A percentile compares a stretch with the other conserved stretches of the same genome.
Conservation (phyloP, 495 filamentous ascomycete genomes). For the Xylaria sp. region DNA sequence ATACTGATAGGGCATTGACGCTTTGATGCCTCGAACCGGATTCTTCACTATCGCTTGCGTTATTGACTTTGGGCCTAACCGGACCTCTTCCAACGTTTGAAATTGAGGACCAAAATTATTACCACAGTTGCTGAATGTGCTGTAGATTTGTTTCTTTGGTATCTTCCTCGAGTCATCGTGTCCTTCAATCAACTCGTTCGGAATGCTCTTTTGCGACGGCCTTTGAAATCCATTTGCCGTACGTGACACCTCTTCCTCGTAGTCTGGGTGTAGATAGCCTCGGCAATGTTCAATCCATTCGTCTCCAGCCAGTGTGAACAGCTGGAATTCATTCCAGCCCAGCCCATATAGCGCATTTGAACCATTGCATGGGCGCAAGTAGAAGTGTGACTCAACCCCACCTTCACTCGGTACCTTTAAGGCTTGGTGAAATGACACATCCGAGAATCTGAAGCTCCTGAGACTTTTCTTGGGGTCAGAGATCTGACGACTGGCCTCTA, state of each 20-base stretch:
- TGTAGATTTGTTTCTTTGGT: constrained; percentile 28
- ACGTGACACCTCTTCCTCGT: not conserved
- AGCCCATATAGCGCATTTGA: not conserved
- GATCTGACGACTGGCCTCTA: constrained; percentile 54
- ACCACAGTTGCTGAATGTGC: constrained; percentile 29
- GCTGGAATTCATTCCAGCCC: constrained; percentile 28
- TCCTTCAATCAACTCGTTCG: not conserved
- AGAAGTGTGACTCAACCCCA: constrained; percentile 46
- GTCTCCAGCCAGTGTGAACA: constrained; percentile 21
- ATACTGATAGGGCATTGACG: constrained; percentile 42
- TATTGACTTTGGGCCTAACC: not conserved
- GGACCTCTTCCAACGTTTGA: constrained; percentile 29
- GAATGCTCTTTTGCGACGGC: not conserved
- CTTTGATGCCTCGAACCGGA: constrained; percentile 33
- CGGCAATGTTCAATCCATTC: constrained; percentile 25
- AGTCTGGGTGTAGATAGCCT: constrained; percentile 11
- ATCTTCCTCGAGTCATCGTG: not conserved
- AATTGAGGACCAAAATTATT: constrained; percentile 37
- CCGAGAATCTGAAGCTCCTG: constrained; percentile 24
- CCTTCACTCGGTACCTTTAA: constrained; percentile 42
- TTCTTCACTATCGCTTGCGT: constrained; percentile 14
- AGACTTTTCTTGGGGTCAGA: constrained; percentile 26
- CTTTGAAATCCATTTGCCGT: not conserved
- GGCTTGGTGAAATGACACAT: constrained; percentile 39
- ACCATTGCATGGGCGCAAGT: constrained; percentile 31